Evolutionary conservation across 495 filamentous ascomycete genomes (phyloP), one percentile per base, ranked within the genome.

Genomic region (Choiromyces venosus): DNA sequence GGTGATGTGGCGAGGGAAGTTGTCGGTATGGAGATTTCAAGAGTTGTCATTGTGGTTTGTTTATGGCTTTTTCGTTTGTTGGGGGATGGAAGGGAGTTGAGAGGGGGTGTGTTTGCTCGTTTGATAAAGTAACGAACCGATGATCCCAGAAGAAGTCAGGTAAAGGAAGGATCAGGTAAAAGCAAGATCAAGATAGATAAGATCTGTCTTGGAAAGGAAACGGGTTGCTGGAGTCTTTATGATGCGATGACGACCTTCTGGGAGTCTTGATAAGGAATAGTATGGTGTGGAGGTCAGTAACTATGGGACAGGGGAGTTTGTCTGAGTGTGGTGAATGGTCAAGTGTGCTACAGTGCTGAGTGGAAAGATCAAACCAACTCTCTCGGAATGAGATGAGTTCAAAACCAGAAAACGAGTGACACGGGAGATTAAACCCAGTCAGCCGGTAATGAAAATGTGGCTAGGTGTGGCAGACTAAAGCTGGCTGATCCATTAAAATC

Each of bases 21-120:
- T 40, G 86, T 88, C 38, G 93, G 93, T 82, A 97, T 93, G 72
- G 91, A 87, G 82, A 97, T 91, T 75, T 94, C 90, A 79, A 92
- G 85, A 42, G 87, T 19, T n/a, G 71, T 87, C 16, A 92, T 89
- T 67, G 37, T 52, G 70, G 38, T 25, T 16, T 33, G 52, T 16
- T 33, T 33, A 6, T 6, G 4, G 52, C 14, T 33, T n/a, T 33
- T 42, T 12, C 6, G 52, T 61, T 14, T 61, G 25, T 7, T 61
- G 52, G 6, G 25, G 52, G 52, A 33, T 33, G 52, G 10, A 33
- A 29, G 46, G 14, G 46, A 29, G 46, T 25, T 29, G 52, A 14
- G 9, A 12, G 52, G 52, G 52, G 6, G 12, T 61, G 18, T 61
- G 52, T 61, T 61, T 61, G 52, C 52, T 61, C 12, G 52, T 61